Conservation (phyloP, 257 asterid genomes). For the Jacaranda mimosifolia region DNA sequence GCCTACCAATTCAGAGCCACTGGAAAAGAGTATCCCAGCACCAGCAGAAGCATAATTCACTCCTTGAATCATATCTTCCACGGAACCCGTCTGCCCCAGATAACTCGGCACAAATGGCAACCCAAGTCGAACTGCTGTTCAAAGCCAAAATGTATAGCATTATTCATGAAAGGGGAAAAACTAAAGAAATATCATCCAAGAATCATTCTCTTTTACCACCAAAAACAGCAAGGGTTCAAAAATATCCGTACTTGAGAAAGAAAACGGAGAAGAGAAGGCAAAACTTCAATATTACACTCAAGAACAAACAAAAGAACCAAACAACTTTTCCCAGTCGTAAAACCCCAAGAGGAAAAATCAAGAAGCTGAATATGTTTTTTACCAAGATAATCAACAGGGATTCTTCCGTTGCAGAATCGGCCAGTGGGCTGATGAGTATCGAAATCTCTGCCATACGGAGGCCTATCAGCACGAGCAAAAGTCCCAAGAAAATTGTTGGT, state of each 20-base stretch:
- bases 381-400: slow-evolving; percentile 93
- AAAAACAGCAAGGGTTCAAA: slow-evolving; percentile 7
- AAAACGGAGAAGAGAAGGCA: not conserved
- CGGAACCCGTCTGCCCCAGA: slow-evolving; percentile 70
- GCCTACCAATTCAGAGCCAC: slow-evolving; percentile 93
- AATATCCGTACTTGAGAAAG: not conserved
- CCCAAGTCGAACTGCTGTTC: slow-evolving; percentile 78
- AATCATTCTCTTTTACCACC: slow-evolving; percentile 2
- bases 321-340: not conserved
- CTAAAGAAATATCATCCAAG: slow-evolving; percentile 2
- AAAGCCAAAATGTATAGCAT: slow-evolving; percentile 20
- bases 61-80: slow-evolving; percentile 72
- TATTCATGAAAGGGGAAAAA: slow-evolving; percentile 17
- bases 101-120: slow-evolving; percentile 92
- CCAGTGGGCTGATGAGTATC: slow-evolving; percentile 93
- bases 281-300: slow-evolving; percentile 11
- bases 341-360: slow-evolving; percentile 8
- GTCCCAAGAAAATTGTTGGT: slow-evolving; percentile 90
- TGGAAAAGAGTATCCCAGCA: slow-evolving; percentile 88
- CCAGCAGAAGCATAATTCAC: slow-evolving; percentile 98
- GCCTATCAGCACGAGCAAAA: slow-evolving; percentile 91
- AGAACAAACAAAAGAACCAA: not conserved
- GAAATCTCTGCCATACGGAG: slow-evolving; percentile 90
- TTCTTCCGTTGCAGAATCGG: slow-evolving; percentile 91
- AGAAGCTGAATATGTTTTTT: not conserved